Conservation (phyloP, 164 flowering plant species). For the Stephania japonica region DNA sequence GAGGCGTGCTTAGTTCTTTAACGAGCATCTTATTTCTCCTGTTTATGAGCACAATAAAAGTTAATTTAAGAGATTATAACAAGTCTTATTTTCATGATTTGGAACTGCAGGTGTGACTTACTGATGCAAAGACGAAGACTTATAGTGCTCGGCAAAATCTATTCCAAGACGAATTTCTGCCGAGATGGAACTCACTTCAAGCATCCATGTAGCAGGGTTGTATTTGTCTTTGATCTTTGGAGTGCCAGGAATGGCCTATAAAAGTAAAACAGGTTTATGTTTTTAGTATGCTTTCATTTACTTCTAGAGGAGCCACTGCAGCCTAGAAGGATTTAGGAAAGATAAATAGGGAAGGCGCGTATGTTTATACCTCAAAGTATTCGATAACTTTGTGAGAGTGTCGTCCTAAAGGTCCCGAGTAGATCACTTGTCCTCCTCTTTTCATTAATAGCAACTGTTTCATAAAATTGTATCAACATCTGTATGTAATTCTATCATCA, state of each 20-base stretch:
- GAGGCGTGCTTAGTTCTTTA: constrained; percentile 62
- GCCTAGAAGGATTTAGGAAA: not conserved
- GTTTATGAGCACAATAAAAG: constrained; percentile 10
- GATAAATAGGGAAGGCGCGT: not conserved
- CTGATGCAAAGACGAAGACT: constrained; percentile 66
- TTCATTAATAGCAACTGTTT: constrained; percentile 71
- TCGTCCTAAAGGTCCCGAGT: constrained; percentile 77
- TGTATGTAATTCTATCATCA: not conserved
- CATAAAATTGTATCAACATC: not conserved
- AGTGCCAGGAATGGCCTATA: constrained; percentile 68
- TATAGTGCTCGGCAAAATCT: constrained; percentile 81
- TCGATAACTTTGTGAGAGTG: constrained; percentile 71
- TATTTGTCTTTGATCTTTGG: constrained; percentile 69
- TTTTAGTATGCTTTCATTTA: not conserved
- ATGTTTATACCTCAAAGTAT: constrained; percentile 55
- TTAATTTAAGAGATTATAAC: not conserved
- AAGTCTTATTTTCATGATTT: not conserved
- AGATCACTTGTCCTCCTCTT: constrained; percentile 92
- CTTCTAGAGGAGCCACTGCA: not conserved
- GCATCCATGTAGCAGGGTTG: constrained; percentile 99
- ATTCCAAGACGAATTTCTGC: constrained; percentile 64
- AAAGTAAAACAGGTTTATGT: not conserved
- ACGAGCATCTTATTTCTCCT: constrained; percentile 77
- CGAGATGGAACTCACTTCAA: constrained; percentile 81
- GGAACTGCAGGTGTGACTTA: constrained; percentile 29